phyloP scores from a whole-genome alignment of 2,329 filamentous ascomycete genomes.

The Pseudogymnoascus sp. region DNA sequence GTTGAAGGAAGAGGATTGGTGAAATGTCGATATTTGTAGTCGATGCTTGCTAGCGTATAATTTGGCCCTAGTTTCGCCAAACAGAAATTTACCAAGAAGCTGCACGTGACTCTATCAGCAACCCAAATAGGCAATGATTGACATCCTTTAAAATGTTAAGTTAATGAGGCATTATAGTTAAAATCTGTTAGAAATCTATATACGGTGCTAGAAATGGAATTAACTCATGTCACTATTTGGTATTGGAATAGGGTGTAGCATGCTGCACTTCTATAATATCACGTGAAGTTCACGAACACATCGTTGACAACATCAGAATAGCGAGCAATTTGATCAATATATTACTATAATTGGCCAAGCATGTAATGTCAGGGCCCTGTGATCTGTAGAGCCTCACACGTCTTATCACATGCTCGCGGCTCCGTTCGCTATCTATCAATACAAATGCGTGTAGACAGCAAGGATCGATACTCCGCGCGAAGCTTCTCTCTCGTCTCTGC shows the following conservation, averaged over 20 bases:
- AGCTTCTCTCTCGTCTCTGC: not conserved
- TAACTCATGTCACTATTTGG: too few species aligned
- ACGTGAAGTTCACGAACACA: not conserved
- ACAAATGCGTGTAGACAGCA: not conserved
- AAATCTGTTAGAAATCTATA: too few species aligned
- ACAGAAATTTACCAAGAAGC: not conserved
- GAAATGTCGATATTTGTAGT: constrained; percentile 9
- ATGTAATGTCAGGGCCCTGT: not conserved
- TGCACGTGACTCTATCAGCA: not conserved
- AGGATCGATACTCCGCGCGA: not conserved
- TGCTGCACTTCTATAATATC: not conserved
- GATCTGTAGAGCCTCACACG: not conserved
- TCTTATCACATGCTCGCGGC: not conserved
- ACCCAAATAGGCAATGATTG: too few species aligned
- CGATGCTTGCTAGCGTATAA: constrained; percentile 7
- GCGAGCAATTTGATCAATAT: not conserved
- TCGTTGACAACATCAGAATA: not conserved
- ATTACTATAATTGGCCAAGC: not conserved
- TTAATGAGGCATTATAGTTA: too few species aligned
- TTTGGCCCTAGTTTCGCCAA: constrained; percentile 7
- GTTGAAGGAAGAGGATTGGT: constrained; percentile 6
- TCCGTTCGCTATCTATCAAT: not conserved
- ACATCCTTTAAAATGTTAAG: too few species aligned
- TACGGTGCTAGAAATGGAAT: too few species aligned
- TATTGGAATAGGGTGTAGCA: too few species aligned